These are phyloP conservation scores for Cercospora brassicicola DNA, from an alignment of 2,329 filamentous ascomycete genomes.

Conservation along the genomic window DNA sequence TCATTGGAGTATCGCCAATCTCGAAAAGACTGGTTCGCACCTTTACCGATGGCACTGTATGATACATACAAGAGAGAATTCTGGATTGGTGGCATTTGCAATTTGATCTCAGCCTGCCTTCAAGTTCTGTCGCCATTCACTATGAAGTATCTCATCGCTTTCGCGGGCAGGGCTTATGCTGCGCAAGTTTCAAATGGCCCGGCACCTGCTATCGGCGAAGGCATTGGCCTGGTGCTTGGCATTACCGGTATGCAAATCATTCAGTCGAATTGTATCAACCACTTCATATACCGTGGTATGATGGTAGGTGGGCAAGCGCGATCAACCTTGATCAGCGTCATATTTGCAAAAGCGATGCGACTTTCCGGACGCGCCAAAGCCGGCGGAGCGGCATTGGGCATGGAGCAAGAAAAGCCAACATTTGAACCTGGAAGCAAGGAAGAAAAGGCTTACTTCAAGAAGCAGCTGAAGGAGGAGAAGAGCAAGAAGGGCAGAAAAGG, in stretches of 20 bases:
- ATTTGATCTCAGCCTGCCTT: constrained; percentile 67
- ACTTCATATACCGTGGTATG: constrained; percentile 92
- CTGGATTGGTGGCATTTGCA: constrained; percentile 75
- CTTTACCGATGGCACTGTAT: constrained; percentile 76
- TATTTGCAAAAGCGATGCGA: constrained; percentile 90
- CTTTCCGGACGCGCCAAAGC: constrained; percentile 86
- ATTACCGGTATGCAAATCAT: constrained; percentile 82
- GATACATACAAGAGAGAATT: constrained; percentile 86
- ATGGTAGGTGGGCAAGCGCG: constrained; percentile 82
- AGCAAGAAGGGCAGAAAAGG: constrained; percentile 48
- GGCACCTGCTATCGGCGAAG: constrained; percentile 68
- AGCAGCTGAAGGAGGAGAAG: constrained; percentile 43
- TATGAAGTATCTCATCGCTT: constrained; percentile 81
- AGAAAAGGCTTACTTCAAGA: constrained; percentile 55
- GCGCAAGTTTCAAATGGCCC: constrained; percentile 50
- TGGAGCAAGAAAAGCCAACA: constrained; percentile 39
- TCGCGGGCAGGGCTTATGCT: constrained; percentile 74
- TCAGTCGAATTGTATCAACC: constrained; percentile 78
- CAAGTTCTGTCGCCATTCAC: constrained; percentile 84
- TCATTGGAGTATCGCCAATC: constrained; percentile 71
- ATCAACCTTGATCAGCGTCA: constrained; percentile 77
- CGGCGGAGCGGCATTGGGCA: constrained; percentile 60
- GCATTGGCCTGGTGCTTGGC: constrained; percentile 79
- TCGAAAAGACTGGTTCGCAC: constrained; percentile 58
- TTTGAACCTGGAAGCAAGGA: constrained; percentile 52